Evolutionary conservation across 352 stramenopile genomes (phyloP).

Genomic region (Phytopythium vexans): DNA sequence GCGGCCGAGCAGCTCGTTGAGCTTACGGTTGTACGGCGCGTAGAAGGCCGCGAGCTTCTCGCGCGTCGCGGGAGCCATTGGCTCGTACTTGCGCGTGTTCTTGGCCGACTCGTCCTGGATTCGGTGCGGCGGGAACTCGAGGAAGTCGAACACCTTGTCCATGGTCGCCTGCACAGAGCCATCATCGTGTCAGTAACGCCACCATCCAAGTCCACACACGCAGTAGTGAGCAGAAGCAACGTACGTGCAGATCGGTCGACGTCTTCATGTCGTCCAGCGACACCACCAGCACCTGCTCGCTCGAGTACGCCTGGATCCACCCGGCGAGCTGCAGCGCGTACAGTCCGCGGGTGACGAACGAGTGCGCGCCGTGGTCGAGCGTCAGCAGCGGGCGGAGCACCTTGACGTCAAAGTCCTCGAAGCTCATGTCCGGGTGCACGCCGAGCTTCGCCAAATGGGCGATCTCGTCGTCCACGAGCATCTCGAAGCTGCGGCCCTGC

Average conservation of each 20-base stretch:
- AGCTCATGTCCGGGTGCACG: conserved; percentile 72
- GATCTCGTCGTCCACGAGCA: conserved; percentile 74
- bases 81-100: conserved; percentile 86
- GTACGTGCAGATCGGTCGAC: conserved; percentile 51
- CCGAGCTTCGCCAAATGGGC: conserved; percentile 50
- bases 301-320: conserved; percentile 91
- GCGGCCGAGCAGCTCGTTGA: conserved; percentile 61
- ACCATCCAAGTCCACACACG: background rate
- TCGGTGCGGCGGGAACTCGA: conserved; percentile 77
- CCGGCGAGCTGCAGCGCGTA: conserved; percentile 94
- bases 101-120: conserved; percentile 83
- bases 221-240: conserved; percentile 5
- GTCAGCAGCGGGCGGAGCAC: conserved; percentile 40
- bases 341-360: conserved; percentile 83
- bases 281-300: conserved; percentile 90
- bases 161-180: conserved; percentile 53
- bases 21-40: conserved; percentile 78
- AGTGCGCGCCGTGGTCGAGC: conserved; percentile 76
- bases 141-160: conserved; percentile 79
- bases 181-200: background rate
- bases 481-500: conserved; percentile 57
- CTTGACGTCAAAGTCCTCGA: conserved; percentile 64
- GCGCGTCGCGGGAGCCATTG: conserved; percentile 47
- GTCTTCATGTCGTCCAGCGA: conserved; percentile 93
- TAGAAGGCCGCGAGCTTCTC: conserved; percentile 74